Conservation (phyloP, 106 monocot genomes). For the Allium fistulosum region DNA sequence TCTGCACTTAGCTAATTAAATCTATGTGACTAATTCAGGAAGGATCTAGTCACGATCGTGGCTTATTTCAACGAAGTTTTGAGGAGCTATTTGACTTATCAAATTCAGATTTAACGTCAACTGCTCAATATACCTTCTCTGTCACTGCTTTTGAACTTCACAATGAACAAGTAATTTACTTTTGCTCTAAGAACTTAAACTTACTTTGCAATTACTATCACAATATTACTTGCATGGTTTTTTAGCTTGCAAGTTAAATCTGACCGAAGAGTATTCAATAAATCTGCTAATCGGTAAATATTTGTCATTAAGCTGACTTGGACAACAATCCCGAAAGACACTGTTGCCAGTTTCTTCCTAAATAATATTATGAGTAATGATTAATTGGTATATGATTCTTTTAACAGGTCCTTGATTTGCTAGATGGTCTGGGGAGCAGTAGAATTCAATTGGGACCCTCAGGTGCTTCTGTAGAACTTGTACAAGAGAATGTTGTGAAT, state of each 20-base stretch:
- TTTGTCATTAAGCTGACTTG: too few species aligned
- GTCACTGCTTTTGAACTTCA: conserved; percentile 82
- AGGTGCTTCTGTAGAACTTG: conserved; percentile 55
- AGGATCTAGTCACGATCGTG: conserved; percentile 90
- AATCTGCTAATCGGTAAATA: too few species aligned
- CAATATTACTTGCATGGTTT: too few species aligned
- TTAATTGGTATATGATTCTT: background rate
- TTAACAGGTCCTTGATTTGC: conserved; percentile 68
- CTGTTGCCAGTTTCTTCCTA: too few species aligned
- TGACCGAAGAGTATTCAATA: too few species aligned
- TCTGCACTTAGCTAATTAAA: background rate
- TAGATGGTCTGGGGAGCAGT: conserved; percentile 22
- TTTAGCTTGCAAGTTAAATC: too few species aligned
- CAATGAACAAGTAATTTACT: conserved; percentile 73
- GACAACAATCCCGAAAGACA: too few species aligned
- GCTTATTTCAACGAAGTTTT: conserved; percentile 82
- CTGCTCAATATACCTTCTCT: conserved; percentile 69
- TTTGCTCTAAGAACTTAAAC: background rate
- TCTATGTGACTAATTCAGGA: conserved; percentile 39
- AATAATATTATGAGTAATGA: too few species aligned
- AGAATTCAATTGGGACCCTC: conserved; percentile 42
- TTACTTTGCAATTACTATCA: too few species aligned
- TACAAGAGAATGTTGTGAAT: conserved; percentile 77
- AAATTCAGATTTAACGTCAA: conserved; percentile 73
- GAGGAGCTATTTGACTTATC: conserved; percentile 98